phyloP scores from a whole-genome alignment of 148 eudicot genomes.

The Rhododendron griersonianum region DNA sequence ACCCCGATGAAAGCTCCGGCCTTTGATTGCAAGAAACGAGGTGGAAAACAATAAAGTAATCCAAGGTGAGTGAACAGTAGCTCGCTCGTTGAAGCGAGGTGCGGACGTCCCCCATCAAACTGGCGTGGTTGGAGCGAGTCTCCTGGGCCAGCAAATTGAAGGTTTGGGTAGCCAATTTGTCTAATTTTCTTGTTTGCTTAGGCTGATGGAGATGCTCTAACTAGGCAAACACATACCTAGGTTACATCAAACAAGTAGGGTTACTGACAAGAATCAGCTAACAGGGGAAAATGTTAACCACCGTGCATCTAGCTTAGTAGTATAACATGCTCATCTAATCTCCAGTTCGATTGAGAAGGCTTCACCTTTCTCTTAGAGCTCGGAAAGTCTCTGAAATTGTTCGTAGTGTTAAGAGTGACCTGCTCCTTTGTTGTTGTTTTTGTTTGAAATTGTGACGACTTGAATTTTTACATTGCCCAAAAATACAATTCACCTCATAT shows the following conservation, averaged over 20 bases:
- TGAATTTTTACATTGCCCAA: too few relatives aligned
- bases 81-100: too few relatives aligned
- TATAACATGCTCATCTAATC: background rate
- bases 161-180: too few relatives aligned
- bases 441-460: background rate
- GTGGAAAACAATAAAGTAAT: too few relatives aligned
- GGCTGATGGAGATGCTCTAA: background rate
- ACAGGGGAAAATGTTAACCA: background rate
- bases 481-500: too few relatives aligned
- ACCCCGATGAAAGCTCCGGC: too few relatives aligned
- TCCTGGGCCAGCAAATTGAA: too few relatives aligned
- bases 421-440: background rate
- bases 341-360: background rate
- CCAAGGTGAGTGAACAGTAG: too few relatives aligned
- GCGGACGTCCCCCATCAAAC: too few relatives aligned
- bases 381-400: background rate
- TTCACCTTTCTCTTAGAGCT: background rate
- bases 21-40: too few relatives aligned
- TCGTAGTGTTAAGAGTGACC: background rate
- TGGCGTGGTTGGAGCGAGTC: too few relatives aligned
- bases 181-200: too few relatives aligned
- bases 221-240: background rate
- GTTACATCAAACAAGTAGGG: background rate
- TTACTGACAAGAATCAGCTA: background rate
- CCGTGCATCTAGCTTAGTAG: background rate